Percentiles rank a stretch among this genome's conserved stretches.
Evolutionary conservation across 371 early-diverging fungal genomes (phyloP).

Genomic region (Rhizopus sp.): DNA sequence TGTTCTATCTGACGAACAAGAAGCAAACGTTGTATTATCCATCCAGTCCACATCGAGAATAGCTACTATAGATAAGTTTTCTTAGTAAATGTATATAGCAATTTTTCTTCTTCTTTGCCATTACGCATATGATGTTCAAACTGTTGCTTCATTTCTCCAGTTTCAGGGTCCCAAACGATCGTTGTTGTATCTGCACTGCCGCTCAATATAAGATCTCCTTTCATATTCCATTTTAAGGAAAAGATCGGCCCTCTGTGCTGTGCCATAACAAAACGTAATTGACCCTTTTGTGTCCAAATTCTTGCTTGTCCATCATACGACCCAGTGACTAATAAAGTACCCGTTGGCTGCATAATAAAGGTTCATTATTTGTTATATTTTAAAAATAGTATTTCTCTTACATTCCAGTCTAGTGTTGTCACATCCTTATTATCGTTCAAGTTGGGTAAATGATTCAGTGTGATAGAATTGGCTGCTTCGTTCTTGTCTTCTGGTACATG

Average conservation of each 20-base stretch:
- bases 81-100: neutral
- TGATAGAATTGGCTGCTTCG: conserved; percentile 45
- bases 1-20: conserved; percentile 82
- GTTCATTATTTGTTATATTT: neutral
- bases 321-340: conserved; percentile 86
- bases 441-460: conserved; percentile 62
- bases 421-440: conserved; percentile 63
- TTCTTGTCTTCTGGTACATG: conserved; percentile 48
- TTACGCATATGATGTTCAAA: conserved; percentile 76
- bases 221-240: conserved; percentile 85
- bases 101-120: conserved; percentile 9
- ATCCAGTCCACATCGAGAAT: conserved; percentile 94
- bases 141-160: conserved; percentile 78
- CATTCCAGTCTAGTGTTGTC: conserved; percentile 93
- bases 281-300: conserved; percentile 79
- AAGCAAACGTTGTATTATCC: conserved; percentile 89
- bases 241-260: conserved; percentile 86
- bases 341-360: conserved; percentile 61
- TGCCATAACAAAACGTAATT: conserved; percentile 66
- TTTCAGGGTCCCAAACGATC: conserved; percentile 83
- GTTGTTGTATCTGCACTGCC: conserved; percentile 84
- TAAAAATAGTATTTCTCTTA: conserved; percentile 38
- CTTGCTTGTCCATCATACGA: conserved; percentile 90
- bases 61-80: conserved; percentile 40
- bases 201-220: conserved; percentile 76